phyloP scores from a whole-genome alignment of 2,329 filamentous ascomycete genomes.

The Colletotrichum sublineola region DNA sequence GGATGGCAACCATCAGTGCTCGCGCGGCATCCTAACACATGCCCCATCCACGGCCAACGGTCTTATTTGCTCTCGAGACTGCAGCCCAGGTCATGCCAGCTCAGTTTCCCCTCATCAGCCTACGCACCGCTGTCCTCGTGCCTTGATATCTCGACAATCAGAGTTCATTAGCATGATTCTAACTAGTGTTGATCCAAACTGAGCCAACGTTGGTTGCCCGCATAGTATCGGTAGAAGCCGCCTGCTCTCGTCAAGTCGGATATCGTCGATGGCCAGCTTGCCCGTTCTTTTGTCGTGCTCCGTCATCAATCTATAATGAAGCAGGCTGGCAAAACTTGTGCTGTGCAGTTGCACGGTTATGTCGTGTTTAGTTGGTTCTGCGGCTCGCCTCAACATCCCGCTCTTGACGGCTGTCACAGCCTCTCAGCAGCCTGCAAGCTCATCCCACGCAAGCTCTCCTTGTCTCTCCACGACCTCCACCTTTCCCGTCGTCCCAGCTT shows the following conservation, averaged over 20 bases:
- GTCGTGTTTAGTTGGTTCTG: constrained; percentile 8
- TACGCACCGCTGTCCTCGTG: constrained; percentile 31
- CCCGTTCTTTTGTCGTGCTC: constrained; percentile 24
- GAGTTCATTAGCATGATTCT: constrained; percentile 34
- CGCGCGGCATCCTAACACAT: constrained; percentile 30
- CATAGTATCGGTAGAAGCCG: constrained; percentile 36
- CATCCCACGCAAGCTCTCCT: constrained; percentile 34
- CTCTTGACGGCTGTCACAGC: constrained; percentile 9
- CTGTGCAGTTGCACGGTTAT: constrained; percentile 5
- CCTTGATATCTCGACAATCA: constrained; percentile 26
- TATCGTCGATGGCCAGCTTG: neutral
- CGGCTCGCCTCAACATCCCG: constrained; percentile 25
- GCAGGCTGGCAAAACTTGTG: neutral
- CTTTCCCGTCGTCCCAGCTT: constrained; percentile 20
- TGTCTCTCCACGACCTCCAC: constrained; percentile 26
- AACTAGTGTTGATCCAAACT: constrained; percentile 29
- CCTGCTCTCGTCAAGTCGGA: neutral
- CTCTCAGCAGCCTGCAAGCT: constrained; percentile 24
- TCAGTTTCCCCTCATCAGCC: constrained; percentile 12
- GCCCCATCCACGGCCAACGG: constrained; percentile 10
- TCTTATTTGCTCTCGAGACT: constrained; percentile 2
- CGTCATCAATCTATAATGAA: neutral
- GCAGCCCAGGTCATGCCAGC: constrained; percentile 17
- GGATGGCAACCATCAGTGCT: constrained; percentile 24
- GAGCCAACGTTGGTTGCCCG: constrained; percentile 30